phyloP scores from a whole-genome alignment of 352 stramenopile species.

The Pythium oligandrum region DNA sequence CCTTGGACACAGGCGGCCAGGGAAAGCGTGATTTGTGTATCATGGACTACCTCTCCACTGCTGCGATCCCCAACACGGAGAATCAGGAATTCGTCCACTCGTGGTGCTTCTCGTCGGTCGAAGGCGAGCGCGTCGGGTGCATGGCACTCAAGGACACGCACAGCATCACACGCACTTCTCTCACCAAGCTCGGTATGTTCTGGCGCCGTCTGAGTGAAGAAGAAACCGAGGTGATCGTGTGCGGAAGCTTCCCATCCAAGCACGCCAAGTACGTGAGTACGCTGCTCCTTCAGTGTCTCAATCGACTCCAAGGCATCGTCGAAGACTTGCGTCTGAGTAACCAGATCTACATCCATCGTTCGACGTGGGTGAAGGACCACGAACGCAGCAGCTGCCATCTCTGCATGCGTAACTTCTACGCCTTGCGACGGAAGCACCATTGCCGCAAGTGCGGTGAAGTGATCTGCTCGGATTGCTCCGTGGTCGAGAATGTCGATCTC shows the following conservation, averaged over 20 bases:
- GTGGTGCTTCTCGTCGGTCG: conserved; percentile 73
- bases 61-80: conserved; percentile 56
- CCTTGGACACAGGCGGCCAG: conserved; percentile 51
- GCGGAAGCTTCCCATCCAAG: conserved; percentile 71
- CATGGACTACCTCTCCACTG: conserved; percentile 66
- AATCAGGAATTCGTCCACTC: conserved; percentile 50
- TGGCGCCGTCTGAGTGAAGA: conserved; percentile 62
- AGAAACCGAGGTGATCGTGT: conserved; percentile 77
- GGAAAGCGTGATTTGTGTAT: conserved; percentile 67
- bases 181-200: conserved; percentile 70
- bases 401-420: conserved; percentile 77
- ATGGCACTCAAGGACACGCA: conserved; percentile 74
- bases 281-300: conserved; percentile 46
- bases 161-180: conserved; percentile 39
- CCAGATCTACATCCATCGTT: conserved; percentile 67
- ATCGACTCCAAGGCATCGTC: conserved; percentile 55
- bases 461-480: conserved; percentile 77
- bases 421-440: conserved; percentile 72
- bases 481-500: conserved; percentile 62
- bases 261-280: conserved; percentile 50
- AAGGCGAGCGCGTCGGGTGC: conserved; percentile 74
- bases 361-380: conserved; percentile 74
- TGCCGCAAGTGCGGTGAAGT: conserved; percentile 79
- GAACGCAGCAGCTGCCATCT: conserved; percentile 65
- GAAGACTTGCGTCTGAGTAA: conserved; percentile 72